Evolutionary conservation across 495 filamentous ascomycete species (phyloP).

Genomic region (Talaromyces nanjingensis): DNA sequence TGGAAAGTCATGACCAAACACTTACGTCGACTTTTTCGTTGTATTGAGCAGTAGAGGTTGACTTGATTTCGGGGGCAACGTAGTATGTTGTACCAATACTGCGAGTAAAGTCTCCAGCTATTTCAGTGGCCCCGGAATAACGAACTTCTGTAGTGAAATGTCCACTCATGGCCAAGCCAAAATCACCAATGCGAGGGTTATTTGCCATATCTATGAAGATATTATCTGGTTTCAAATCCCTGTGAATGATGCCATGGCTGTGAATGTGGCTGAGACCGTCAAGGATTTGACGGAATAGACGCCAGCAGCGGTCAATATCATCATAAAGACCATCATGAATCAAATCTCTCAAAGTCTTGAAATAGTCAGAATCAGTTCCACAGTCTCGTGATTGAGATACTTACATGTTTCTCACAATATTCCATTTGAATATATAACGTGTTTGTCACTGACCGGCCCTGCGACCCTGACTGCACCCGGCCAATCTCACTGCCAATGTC

Average conservation of each 20-base stretch:
- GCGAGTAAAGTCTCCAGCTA: conserved; percentile 60
- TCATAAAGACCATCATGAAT: conserved; percentile 68
- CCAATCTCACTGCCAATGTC: conserved; percentile 25
- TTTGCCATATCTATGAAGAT: conserved; percentile 88
- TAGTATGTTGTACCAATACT: conserved; percentile 95
- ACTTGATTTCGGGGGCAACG: conserved; percentile 85
- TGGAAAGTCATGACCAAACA: conserved; percentile 9
- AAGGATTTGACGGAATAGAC: conserved; percentile 82
- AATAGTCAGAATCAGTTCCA: conserved; percentile 9
- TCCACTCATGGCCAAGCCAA: conserved; percentile 86
- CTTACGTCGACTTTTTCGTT: conserved; percentile 88
- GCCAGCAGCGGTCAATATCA: conserved; percentile 74
- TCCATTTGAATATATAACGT: conserved; percentile 91
- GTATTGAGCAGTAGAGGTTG: conserved; percentile 63
- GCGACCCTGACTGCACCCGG: conserved; percentile 30
- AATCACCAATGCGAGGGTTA: conserved; percentile 93
- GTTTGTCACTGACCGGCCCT: conserved; percentile 38
- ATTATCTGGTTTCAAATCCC: conserved; percentile 97
- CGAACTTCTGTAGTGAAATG: conserved; percentile 55
- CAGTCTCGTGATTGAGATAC: conserved; percentile 13
- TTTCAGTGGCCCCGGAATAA: conserved; percentile 36
- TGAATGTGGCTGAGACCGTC: conserved; percentile 91
- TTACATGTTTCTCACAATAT: conserved; percentile 86
- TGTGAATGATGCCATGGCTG: conserved; percentile 84
- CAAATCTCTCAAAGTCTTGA: conserved; percentile 83